These are phyloP conservation scores for Magnolia officinalis DNA, from an alignment of 164 flowering plant genomes.

Conservation along the genomic window DNA sequence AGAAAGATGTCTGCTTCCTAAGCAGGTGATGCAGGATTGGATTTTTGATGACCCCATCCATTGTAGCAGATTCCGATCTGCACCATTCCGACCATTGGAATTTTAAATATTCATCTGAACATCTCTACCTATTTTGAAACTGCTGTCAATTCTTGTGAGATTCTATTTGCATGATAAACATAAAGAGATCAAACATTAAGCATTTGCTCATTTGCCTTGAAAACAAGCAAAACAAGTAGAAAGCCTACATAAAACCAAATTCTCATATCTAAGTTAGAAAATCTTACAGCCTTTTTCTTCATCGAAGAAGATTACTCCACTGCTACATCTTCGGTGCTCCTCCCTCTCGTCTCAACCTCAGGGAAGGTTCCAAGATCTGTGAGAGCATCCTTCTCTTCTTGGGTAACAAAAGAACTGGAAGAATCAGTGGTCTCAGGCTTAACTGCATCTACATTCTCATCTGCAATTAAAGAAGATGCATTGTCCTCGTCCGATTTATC, in stretches of 20 bases:
- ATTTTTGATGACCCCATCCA: too few relatives aligned
- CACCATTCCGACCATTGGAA: not conserved
- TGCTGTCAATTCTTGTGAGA: not conserved
- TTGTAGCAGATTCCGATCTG: too few relatives aligned
- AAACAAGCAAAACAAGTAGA: not conserved
- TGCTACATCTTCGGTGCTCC: conserved; percentile 32
- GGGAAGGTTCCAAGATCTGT: conserved; percentile 57
- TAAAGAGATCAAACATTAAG: not conserved
- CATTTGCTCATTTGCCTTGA: not conserved
- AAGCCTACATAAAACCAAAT: not conserved
- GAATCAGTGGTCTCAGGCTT: conserved; percentile 9
- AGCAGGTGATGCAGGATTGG: too few relatives aligned
- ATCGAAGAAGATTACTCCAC: conserved; percentile 32
- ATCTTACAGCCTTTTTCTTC: not conserved
- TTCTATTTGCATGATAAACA: not conserved
- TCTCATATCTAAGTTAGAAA: not conserved
- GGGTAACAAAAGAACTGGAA: conserved; percentile 25
- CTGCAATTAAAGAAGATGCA: conserved; percentile 13
- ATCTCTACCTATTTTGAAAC: not conserved
- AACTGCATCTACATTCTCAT: conserved; percentile 20
- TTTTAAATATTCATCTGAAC: not conserved
- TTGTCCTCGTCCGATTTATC: conserved; percentile 14
- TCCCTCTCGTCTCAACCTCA: conserved; percentile 29
- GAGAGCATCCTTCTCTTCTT: conserved; percentile 54
- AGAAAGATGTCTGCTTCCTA: too few relatives aligned